phyloP scores from a whole-genome alignment of 371 early-diverging fungal species.

The Phascolomyces articulosus region DNA sequence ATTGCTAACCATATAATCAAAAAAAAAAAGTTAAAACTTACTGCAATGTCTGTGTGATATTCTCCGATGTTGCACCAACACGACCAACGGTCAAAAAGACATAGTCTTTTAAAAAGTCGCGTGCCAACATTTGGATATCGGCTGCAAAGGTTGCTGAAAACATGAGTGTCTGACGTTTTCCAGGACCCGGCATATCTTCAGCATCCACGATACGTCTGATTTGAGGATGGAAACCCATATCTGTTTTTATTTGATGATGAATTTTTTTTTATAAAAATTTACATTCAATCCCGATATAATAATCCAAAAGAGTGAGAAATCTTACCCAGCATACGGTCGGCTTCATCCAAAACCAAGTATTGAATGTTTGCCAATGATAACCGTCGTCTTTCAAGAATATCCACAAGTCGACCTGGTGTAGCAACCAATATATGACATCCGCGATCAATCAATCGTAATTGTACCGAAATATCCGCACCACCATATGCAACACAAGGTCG shows the following conservation, averaged over 20 bases:
- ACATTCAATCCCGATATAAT: too few species aligned
- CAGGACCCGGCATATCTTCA: constrained; percentile 91
- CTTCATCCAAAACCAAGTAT: constrained; percentile 98
- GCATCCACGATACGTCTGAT: constrained; percentile 95
- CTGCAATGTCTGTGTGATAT: constrained; percentile 89
- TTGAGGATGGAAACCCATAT: constrained; percentile 99
- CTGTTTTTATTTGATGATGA: constrained; percentile 38
- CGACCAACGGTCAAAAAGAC: constrained; percentile 94
- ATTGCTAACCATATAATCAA: too few species aligned
- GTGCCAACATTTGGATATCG: constrained; percentile 92
- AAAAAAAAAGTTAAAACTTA: too few species aligned
- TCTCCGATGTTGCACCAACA: constrained; percentile 96
- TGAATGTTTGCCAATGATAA: constrained; percentile 79
- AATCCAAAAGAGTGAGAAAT: too few species aligned
- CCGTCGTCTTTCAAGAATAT: constrained; percentile 91
- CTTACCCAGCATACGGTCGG: constrained; percentile 93
- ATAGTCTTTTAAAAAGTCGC: constrained; percentile 94
- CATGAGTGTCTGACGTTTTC: constrained; percentile 94
- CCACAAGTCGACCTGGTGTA: constrained; percentile 97
- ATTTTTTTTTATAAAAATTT: too few species aligned
- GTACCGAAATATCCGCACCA: constrained; percentile 93
- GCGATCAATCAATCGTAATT: constrained; percentile 85
- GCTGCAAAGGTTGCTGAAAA: constrained; percentile 98
- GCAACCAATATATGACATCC: constrained; percentile 98
- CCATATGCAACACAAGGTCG: constrained; percentile 96